Evolutionary conservation across 1,139 yeast genomes (phyloP).

Genomic region (Sugiyamaella grinbergsii): DNA sequence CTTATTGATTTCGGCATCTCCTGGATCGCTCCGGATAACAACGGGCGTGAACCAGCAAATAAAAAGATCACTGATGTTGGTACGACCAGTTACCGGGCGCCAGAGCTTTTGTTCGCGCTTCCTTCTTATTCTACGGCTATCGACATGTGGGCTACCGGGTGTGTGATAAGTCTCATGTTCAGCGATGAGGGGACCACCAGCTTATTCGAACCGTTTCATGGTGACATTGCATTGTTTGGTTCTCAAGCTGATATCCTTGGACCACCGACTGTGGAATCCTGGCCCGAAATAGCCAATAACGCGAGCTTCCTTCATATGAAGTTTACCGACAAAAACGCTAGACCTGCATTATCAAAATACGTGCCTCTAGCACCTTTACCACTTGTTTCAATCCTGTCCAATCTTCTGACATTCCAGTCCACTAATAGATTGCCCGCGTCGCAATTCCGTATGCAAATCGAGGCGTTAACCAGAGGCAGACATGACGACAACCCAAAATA

Average conservation of each 20-base stretch:
- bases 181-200: slow-evolving; percentile 45
- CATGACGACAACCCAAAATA: neutral
- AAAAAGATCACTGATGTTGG: slow-evolving; percentile 67
- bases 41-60: slow-evolving; percentile 50
- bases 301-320: slow-evolving; percentile 47
- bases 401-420: slow-evolving; percentile 49
- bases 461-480: neutral
- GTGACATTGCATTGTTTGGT: slow-evolving; percentile 67
- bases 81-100: slow-evolving; percentile 78
- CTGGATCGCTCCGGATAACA: slow-evolving; percentile 47
- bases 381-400: slow-evolving; percentile 35
- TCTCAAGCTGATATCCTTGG: slow-evolving; percentile 69
- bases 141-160: slow-evolving; percentile 83
- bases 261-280: slow-evolving; percentile 55
- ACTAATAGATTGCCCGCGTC: slow-evolving; percentile 43
- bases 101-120: slow-evolving; percentile 78
- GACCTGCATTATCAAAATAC: neutral
- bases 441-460: slow-evolving; percentile 27
- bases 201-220: slow-evolving; percentile 45
- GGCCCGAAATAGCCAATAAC: slow-evolving; percentile 52
- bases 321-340: slow-evolving; percentile 34
- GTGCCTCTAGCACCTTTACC: slow-evolving; percentile 39
- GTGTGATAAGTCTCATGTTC: slow-evolving; percentile 61
- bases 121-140: slow-evolving; percentile 59
- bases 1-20: slow-evolving; percentile 81